Base-by-base conservation (phyloP, 2,329 filamentous ascomycete genomes). In the Fusarium sp. region DNA sequence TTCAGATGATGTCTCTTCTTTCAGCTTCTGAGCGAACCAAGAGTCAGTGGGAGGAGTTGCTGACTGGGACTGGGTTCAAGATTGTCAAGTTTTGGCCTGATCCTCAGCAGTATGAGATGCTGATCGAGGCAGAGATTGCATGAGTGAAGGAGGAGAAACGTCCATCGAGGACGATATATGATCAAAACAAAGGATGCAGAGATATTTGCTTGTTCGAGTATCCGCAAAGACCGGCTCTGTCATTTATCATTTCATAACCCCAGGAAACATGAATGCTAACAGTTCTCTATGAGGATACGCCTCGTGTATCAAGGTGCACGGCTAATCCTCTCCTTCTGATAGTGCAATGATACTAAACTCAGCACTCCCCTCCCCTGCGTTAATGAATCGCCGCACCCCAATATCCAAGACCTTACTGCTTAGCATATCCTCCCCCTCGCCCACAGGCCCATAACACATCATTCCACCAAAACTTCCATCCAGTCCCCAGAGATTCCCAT, bases 1-100 rank as follows among this genome's bases (percentile, higher is more conserved):
- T 76, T 1, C 63, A 75, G 45, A 78, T 78, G 75, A 77, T 78
- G 70, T 69, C 74, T 2, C 60, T 78, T 6, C 57, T 80, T 5
- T 78, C 79, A 0, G 79, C 79, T 3, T 68, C 75, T 2, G 76
- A 78, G 51, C 44, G 76, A 4, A 76, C 76, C 0, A 59, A 74
- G 39, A 44, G 49, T 17, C 67, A 74, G 2, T 77, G 76, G 76
- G 66, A 73, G 17, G 35, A 51, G 2, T 45, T 78, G 2, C 39
- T 78, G 24, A 35, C 44, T 0, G 56, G 45, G 8, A 59, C 61
- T 33, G 72, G 74, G 3, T 69, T 75, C 3, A 70, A 42, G 3
- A 71, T 76, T 36, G 18, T 72, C 1, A 74, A 72, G 2, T 71
- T 75, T 7, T 76, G 70, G 69, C 64, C 74, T 3, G 72, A 73